These are phyloP conservation scores for Trypanosoma melophagium DNA, from an alignment of 208 protist species.

Conservation along the genomic window DNA sequence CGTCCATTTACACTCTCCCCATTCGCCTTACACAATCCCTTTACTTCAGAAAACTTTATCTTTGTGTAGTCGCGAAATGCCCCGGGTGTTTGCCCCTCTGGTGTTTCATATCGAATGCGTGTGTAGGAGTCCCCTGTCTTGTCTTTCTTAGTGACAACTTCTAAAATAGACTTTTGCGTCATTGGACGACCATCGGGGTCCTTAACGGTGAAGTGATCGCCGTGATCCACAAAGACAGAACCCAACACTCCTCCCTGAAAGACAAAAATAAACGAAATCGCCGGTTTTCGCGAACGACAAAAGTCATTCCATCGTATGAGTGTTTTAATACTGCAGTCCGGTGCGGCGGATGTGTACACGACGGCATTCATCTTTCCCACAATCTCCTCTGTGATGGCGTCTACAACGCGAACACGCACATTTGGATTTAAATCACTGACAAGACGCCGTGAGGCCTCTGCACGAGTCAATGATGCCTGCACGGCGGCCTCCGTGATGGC, in stretches of 20 bases:
- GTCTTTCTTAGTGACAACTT: constrained; percentile 54
- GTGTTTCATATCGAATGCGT: constrained; percentile 79
- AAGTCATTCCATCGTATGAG: constrained; percentile 77
- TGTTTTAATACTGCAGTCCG: constrained; percentile 62
- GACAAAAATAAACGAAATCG: constrained; percentile 80
- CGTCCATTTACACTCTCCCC: constrained; percentile 68
- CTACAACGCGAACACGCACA: constrained; percentile 62
- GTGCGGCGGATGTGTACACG: constrained; percentile 75
- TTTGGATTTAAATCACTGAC: constrained; percentile 91
- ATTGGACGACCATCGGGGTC: constrained; percentile 81
- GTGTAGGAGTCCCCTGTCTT: constrained; percentile 67
- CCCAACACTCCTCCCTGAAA: constrained; percentile 66
- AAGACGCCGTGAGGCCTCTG: constrained; percentile 57
- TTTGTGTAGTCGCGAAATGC: constrained; percentile 83
- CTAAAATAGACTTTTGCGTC: constrained; percentile 76
- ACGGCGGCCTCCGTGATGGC: constrained; percentile 71
- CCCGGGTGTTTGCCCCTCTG: constrained; percentile 80
- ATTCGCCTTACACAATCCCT: constrained; percentile 54
- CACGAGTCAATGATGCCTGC: constrained; percentile 46
- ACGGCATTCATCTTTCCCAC: constrained; percentile 56
- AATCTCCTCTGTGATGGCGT: constrained; percentile 50
- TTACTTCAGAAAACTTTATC: constrained; percentile 85
- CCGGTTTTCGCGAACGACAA: constrained; percentile 53
- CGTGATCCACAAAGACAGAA: constrained; percentile 86
- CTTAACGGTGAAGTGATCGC: constrained; percentile 66